These are phyloP conservation scores for Citrus hindsii DNA, from an alignment of 345 rosid genomes.

Conservation along the genomic window DNA sequence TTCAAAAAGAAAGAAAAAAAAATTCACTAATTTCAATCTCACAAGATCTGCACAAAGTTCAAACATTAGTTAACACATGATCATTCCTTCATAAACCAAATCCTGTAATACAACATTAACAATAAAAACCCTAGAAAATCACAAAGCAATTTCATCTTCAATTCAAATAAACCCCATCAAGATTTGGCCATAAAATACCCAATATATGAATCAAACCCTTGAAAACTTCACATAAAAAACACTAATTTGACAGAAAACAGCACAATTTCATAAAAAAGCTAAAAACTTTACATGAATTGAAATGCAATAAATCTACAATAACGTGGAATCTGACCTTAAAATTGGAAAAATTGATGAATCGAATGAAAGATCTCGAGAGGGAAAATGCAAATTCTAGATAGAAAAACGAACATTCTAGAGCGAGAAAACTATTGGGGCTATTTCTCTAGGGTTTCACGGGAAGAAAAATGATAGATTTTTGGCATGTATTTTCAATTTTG, in stretches of 20 bases:
- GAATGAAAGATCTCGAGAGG: background rate
- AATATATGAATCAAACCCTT: slow-evolving; percentile 2
- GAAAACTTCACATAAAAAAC: background rate
- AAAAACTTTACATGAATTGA: background rate
- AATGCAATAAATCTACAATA: background rate
- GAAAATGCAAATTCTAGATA: slow-evolving; percentile 7
- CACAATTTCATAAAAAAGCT: background rate
- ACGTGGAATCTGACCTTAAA: slow-evolving; percentile 10
- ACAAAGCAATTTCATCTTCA: background rate
- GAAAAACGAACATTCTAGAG: background rate
- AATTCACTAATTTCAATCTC: background rate
- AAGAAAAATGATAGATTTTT: background rate
- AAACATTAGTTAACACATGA: background rate
- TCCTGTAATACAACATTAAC: background rate
- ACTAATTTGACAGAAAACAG: background rate
- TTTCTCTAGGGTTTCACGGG: background rate
- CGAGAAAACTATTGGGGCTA: background rate
- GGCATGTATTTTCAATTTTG: background rate
- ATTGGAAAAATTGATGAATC: background rate
- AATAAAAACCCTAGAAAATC: slow-evolving; percentile 1
- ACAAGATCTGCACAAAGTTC: slow-evolving; percentile 19
- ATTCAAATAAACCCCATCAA: background rate
- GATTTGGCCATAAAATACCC: background rate
- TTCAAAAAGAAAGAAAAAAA: background rate
- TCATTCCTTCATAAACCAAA: background rate